Evolutionary conservation across 1,139 yeast genomes (phyloP), one percentile per base, ranked within the genome.

Genomic region (Scheffersomyces quercinus): DNA sequence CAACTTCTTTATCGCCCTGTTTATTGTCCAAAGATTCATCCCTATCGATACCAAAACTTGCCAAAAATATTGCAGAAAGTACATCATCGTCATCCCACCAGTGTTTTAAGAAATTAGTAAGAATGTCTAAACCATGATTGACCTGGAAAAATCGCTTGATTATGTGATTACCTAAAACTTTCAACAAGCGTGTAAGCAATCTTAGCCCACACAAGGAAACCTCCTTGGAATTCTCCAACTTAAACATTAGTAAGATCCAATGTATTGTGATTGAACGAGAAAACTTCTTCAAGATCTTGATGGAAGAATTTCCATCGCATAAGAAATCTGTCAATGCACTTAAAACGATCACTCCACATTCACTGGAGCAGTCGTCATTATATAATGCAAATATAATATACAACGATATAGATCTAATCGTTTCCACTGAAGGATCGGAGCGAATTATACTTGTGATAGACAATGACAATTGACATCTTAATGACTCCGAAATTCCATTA

Each of bases 231-330:
- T 65, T 56, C 39, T 69, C 67, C 37, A 53, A 60, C 36, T 75
- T 74, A 32, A 87, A 55, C 3, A 85, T 60, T 29, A 85, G 62
- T n/a, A 86, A 60, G 2, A 83, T 66, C 85, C 90, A 83, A 56
- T 84, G 85, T 3, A 82, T 73, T 0, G 88, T 79, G 5, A 85
- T 72, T 0, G 85, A 71, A 38, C 81, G 70, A 10, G 83, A 73
- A 36, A 85, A 68, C 50, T 76, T 78, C 53, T 75, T 69, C 41
- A 74, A 54, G 7, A 66, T 58, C 40, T 70, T 73, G 12, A 69
- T 61, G 0, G 70, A 62, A 0, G 72, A 62, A 8, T 54, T 58
- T 2, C 64, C 44, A 39, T 67, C 69, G 51, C 77, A 67, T 3
- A 59, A 43, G 13, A 62, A 60, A 8, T 62, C 62, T 1, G 75